phyloP scores from a whole-genome alignment of 1,284 basidiomycete species.

The Boletellus sp. region DNA sequence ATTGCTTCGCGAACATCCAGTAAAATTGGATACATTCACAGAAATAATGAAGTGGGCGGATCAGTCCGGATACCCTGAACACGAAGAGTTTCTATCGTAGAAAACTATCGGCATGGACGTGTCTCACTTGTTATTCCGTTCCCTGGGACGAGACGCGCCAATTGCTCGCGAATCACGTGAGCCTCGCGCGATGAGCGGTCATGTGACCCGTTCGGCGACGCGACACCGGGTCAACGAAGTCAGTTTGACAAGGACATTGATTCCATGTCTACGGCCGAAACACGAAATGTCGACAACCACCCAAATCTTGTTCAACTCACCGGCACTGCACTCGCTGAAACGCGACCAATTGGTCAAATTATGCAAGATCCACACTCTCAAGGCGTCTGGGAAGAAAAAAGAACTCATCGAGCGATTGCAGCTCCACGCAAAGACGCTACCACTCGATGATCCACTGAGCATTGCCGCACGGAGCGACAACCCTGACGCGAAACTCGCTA shows the following conservation, averaged over 20 bases:
- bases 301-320: slow-evolving; percentile 76
- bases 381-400: slow-evolving; percentile 71
- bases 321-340: slow-evolving; percentile 73
- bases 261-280: slow-evolving; percentile 4
- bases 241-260: slow-evolving; percentile 1
- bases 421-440: slow-evolving; percentile 57
- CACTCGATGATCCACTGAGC: slow-evolving; percentile 49
- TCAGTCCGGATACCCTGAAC: background rate
- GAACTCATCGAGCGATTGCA: slow-evolving; percentile 68
- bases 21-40: slow-evolving; percentile 1
- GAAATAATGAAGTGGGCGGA: no score
- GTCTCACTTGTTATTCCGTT: slow-evolving; percentile 17
- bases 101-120: slow-evolving; percentile 2
- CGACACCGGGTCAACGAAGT: slow-evolving; percentile 13
- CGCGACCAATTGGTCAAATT: slow-evolving; percentile 76
- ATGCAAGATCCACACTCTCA: slow-evolving; percentile 75
- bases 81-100: background rate
- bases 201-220: slow-evolving; percentile 16
- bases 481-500: slow-evolving; percentile 15
- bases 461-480: slow-evolving; percentile 47
- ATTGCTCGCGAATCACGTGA: slow-evolving; percentile 18
- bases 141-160: slow-evolving; percentile 3
- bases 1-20: background rate
- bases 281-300: slow-evolving; percentile 59
- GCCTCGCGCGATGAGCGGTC: slow-evolving; percentile 2